A percentile compares a stretch with the other conserved stretches of the same genome.
These are phyloP conservation scores for Mitragyna speciosa DNA, from an alignment of 257 asterid species.

Conservation along the genomic window DNA sequence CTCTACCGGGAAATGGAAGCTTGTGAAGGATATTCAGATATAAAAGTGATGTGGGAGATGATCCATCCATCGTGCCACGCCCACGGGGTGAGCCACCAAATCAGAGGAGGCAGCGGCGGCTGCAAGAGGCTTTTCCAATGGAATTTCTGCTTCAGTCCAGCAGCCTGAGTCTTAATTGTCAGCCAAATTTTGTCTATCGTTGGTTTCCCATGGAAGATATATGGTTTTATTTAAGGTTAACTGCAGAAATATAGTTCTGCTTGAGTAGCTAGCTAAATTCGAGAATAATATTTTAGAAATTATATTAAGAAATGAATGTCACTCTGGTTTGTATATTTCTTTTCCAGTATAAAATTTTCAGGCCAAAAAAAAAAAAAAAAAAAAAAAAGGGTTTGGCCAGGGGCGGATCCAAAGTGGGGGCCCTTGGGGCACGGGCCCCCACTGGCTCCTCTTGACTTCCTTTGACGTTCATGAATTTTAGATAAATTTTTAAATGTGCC, in stretches of 20 bases:
- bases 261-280: background rate
- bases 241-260: no score
- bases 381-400: no score
- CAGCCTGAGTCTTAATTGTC: slow-evolving; percentile 3
- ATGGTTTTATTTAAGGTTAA: background rate
- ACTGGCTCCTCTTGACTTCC: no score
- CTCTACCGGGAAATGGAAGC: slow-evolving; percentile 66
- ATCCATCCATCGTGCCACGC: slow-evolving; percentile 43
- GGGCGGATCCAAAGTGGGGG: no score
- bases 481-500: no score
- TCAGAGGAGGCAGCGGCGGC: slow-evolving; percentile 4
- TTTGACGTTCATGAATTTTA: no score
- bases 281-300: background rate
- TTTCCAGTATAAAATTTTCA: no score
- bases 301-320: background rate
- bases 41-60: slow-evolving; percentile 73
- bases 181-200: background rate
- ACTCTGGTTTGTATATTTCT: no score
- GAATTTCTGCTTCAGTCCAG: slow-evolving; percentile 39
- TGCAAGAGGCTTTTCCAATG: slow-evolving; percentile 27
- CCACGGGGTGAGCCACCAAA: slow-evolving; percentile 9
- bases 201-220: no score
- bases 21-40: slow-evolving; percentile 59
- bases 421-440: no score
- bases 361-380: no score